Conservation (phyloP, 176 grass and related monocot genomes). For the Oryza meridionalis region DNA sequence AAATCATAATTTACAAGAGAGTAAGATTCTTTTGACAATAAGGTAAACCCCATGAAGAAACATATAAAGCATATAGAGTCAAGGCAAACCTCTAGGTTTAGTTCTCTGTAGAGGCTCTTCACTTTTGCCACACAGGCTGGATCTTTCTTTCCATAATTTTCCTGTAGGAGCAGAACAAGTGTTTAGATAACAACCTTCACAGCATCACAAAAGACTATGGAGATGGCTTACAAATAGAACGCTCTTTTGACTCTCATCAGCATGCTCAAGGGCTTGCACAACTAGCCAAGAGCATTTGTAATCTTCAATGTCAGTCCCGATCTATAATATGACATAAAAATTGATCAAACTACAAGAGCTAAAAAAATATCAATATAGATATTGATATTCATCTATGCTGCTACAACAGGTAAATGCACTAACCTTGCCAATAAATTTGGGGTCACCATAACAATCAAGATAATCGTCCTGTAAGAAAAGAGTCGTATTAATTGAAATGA, state of each 20-base stretch:
- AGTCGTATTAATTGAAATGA: conserved; percentile 15
- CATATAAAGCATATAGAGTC: conserved; percentile 27
- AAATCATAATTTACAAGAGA: not conserved
- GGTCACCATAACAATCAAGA: conserved; percentile 92
- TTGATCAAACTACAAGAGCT: conserved; percentile 22
- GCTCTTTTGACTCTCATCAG: conserved; percentile 59
- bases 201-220: conserved; percentile 17
- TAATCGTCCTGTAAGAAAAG: conserved; percentile 85
- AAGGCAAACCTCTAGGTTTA: conserved; percentile 82
- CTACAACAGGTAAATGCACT: conserved; percentile 2
- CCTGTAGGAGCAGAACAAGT: conserved; percentile 47
- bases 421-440: conserved; percentile 96
- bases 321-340: conserved; percentile 46
- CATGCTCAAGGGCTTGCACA: conserved; percentile 84
- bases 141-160: conserved; percentile 97
- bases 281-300: conserved; percentile 99
- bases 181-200: conserved; percentile 2
- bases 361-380: conserved; percentile 4
- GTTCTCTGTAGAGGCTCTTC: conserved; percentile 84
- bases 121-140: conserved; percentile 79
- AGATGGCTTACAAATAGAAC: conserved; percentile 68
- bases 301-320: conserved; percentile 98
- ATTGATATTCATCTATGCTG: conserved; percentile 2
- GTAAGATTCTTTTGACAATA: not conserved
- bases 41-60: conserved; percentile 60